These are phyloP conservation scores for Xanthoconium stramineum DNA, from an alignment of 768 basidiomycete genomes.

Conservation along the genomic window DNA sequence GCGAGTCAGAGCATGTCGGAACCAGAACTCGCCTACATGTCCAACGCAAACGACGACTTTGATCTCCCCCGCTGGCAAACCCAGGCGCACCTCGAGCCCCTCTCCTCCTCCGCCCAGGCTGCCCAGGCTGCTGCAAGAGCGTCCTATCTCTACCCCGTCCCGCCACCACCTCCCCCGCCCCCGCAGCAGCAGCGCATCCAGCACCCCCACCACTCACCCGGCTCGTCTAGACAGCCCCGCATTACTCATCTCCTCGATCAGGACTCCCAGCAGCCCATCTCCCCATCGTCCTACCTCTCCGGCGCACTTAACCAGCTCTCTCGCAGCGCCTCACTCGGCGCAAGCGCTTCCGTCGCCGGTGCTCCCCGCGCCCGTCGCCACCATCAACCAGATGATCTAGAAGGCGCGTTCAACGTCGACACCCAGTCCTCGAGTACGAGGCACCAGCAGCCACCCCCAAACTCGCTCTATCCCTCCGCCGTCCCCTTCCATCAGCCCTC, in stretches of 20 bases:
- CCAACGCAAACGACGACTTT: conserved; percentile 77
- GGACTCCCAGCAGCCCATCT: conserved; percentile 42
- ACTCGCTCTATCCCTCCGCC: conserved; percentile 56
- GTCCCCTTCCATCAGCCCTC: conserved; percentile 53
- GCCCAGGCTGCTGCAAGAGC: conserved; percentile 46
- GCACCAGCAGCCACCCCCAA: conserved; percentile 34
- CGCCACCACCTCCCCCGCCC: conserved; percentile 50
- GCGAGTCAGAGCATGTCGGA: conserved; percentile 53
- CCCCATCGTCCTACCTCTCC: conserved; percentile 50
- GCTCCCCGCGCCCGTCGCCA: conserved; percentile 57
- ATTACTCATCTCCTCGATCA: conserved; percentile 66
- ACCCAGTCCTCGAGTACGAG: conserved; percentile 18
- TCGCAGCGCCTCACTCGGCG: conserved; percentile 65
- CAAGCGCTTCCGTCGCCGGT: conserved; percentile 37
- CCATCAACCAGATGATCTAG: conserved; percentile 68
- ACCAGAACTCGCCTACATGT: conserved; percentile 72
- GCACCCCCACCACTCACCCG: conserved; percentile 29
- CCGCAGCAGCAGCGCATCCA: conserved; percentile 42
- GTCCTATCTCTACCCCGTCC: conserved; percentile 50
- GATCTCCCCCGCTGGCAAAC: conserved; percentile 62
- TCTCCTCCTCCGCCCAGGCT: conserved; percentile 60
- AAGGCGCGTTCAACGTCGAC: conserved; percentile 46
- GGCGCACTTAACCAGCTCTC: conserved; percentile 51
- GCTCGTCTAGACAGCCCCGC: conserved; percentile 53
- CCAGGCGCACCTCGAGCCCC: conserved; percentile 41